Evolutionary conservation across 2,329 filamentous ascomycete species (phyloP).

Genomic region (Cordyceps farinosa): DNA sequence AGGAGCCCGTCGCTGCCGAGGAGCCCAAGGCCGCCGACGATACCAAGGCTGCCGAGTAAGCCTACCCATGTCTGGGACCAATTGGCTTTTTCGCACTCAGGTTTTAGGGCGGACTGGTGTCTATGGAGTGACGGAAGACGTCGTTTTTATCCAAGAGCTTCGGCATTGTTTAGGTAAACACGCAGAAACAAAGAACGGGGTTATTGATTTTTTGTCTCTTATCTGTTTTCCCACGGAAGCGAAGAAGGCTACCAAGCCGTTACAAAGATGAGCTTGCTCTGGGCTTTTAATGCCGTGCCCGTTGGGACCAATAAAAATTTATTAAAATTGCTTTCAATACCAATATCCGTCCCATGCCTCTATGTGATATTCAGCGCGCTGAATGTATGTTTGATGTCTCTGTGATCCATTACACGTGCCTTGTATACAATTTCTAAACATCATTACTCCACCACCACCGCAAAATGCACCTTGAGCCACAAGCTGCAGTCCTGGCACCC

Average conservation of each 20-base stretch:
- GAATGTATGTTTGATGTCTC: not conserved
- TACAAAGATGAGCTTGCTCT: constrained; percentile 50
- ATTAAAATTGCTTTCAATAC: constrained; percentile 39
- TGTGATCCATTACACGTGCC: not conserved
- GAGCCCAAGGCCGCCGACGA: constrained; percentile 56
- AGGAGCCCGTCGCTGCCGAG: constrained; percentile 44
- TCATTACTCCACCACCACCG: constrained; percentile 42
- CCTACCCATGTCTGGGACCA: constrained; percentile 27
- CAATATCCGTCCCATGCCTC: not conserved
- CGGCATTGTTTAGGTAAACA: constrained; percentile 47
- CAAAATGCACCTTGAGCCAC: constrained; percentile 63
- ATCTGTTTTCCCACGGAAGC: constrained; percentile 35
- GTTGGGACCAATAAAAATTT: constrained; percentile 55
- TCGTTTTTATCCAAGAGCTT: constrained; percentile 50
- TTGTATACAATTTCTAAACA: constrained; percentile 15
- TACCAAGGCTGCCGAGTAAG: constrained; percentile 65
- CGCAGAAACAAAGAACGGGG: constrained; percentile 37
- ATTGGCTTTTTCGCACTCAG: constrained; percentile 29
- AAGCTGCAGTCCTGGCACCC: constrained; percentile 65
- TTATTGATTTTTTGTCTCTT: constrained; percentile 23
- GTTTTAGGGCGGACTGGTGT: constrained; percentile 55
- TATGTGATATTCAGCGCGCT: not conserved
- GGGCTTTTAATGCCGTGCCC: constrained; percentile 51
- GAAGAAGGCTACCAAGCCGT: constrained; percentile 43
- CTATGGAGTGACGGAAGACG: constrained; percentile 60